Evolutionary conservation across 225 moss, liverwort and hornwort genomes (phyloP).

Genomic region (Antitrichia curtipendula): DNA sequence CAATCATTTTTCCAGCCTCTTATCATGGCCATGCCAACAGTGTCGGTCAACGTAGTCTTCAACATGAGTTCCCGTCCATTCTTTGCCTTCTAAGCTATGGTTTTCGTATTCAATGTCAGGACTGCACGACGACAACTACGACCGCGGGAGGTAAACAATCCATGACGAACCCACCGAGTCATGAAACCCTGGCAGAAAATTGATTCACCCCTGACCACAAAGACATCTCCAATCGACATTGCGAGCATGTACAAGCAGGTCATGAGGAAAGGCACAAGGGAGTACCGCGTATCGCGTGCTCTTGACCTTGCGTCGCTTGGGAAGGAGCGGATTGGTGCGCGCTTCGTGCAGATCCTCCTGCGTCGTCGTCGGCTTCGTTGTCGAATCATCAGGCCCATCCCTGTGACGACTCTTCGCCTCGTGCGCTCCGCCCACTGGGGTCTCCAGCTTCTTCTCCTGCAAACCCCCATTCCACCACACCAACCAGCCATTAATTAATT

Average conservation of each 20-base stretch:
- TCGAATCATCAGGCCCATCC: not conserved
- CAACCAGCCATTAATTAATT: not conserved
- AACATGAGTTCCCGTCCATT: not conserved
- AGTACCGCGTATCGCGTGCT: slow-evolving; percentile 25
- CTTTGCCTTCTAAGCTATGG: slow-evolving; percentile 7
- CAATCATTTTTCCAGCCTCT: not conserved
- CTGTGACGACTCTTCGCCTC: not conserved
- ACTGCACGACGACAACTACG: not conserved
- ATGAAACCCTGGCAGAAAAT: not conserved
- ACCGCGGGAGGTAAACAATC: not conserved
- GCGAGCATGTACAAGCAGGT: not conserved
- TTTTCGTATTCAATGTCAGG: not conserved
- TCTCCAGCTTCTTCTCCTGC: not conserved
- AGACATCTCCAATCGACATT: not conserved
- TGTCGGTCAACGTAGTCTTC: not conserved
- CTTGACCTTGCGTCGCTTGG: slow-evolving; percentile 41
- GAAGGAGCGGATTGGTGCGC: slow-evolving; percentile 3
- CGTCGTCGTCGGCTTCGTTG: not conserved
- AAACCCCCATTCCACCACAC: not conserved
- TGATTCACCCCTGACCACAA: not conserved
- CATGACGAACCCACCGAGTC: not conserved
- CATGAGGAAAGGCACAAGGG: not conserved
- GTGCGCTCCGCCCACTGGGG: not conserved
- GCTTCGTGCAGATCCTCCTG: slow-evolving; percentile 10
- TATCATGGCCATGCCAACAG: not conserved